Conservation (phyloP, 2,329 filamentous ascomycete genomes). For the Aaosphaeria arxii region DNA sequence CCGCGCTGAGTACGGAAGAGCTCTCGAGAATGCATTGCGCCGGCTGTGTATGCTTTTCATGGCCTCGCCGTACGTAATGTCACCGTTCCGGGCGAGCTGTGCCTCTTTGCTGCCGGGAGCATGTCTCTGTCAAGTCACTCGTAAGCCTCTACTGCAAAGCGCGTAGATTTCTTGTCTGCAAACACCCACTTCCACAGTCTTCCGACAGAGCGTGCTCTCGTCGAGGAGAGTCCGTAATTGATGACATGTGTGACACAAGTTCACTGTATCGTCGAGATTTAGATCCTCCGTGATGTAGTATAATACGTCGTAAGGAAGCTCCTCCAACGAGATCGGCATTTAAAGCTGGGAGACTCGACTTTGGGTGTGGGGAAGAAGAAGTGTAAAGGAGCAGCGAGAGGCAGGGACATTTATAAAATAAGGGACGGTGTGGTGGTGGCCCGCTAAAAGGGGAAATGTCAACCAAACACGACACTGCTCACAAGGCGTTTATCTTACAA, state of each 20-base stretch:
- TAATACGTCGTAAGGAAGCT: constrained; percentile 64
- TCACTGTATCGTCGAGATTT: constrained; percentile 57
- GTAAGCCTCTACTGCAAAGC: constrained; percentile 4
- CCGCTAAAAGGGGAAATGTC: too few relatives aligned
- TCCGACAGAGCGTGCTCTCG: constrained; percentile 57
- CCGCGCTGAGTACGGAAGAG: constrained; percentile 60
- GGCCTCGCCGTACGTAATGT: constrained; percentile 50
- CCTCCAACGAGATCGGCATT: constrained; percentile 37
- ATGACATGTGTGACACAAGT: constrained; percentile 53
- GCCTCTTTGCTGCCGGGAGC: constrained; percentile 46
- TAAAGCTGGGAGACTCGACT: background rate
- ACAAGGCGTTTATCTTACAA: too few relatives aligned
- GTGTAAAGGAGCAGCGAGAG: background rate
- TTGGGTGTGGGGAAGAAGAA: background rate
- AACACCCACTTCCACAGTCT: constrained; percentile 40
- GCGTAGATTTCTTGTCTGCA: constrained; percentile 2
- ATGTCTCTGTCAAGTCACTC: constrained; percentile 31
- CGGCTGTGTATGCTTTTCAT: constrained; percentile 62
- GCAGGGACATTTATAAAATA: too few relatives aligned
- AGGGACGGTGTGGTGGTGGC: too few relatives aligned
- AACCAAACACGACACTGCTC: too few relatives aligned
- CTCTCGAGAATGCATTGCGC: constrained; percentile 57
- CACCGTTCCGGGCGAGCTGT: constrained; percentile 31
- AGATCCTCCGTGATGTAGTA: constrained; percentile 56
- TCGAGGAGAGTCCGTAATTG: constrained; percentile 51